Evolutionary conservation across 495 filamentous ascomycete genomes (phyloP).

Genomic region (Neurospora sp.): DNA sequence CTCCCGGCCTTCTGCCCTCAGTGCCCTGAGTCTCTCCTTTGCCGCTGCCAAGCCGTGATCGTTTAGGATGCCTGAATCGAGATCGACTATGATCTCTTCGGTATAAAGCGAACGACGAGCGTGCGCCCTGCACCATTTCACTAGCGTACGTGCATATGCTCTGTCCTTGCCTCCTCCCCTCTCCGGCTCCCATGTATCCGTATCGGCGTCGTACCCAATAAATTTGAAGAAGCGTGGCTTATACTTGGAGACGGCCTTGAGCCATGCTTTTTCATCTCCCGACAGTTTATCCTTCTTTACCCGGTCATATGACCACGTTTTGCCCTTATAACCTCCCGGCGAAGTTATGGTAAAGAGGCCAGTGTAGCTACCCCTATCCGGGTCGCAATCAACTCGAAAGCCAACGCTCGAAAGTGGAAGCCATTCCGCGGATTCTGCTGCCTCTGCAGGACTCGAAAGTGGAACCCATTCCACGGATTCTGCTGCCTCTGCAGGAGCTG

Average conservation of each 20-base stretch:
- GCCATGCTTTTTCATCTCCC: not conserved
- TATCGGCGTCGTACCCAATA: not conserved
- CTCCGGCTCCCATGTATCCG: not conserved
- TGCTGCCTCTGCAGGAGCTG: too few species aligned
- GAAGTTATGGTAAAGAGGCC: fast-evolving
- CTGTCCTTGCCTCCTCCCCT: not conserved
- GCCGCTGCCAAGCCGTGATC: not conserved
- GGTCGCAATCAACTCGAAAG: not conserved
- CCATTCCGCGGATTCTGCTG: not conserved
- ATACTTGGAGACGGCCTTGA: not conserved
- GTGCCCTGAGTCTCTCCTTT: not conserved
- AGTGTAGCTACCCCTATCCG: not conserved
- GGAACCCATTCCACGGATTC: not conserved
- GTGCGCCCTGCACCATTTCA: not conserved
- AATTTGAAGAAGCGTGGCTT: not conserved
- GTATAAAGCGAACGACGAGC: not conserved
- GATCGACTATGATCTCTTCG: not conserved
- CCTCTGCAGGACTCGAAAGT: not conserved
- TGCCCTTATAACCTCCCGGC: not conserved
- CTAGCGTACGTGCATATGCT: not conserved
- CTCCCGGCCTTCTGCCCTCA: not conserved
- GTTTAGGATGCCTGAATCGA: not conserved
- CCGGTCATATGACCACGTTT: not conserved
- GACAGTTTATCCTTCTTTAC: not conserved
- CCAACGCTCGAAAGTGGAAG: not conserved